Evolutionary conservation across 768 basidiomycete genomes (phyloP).

Genomic region (Phylloporus rhodoxanthus): DNA sequence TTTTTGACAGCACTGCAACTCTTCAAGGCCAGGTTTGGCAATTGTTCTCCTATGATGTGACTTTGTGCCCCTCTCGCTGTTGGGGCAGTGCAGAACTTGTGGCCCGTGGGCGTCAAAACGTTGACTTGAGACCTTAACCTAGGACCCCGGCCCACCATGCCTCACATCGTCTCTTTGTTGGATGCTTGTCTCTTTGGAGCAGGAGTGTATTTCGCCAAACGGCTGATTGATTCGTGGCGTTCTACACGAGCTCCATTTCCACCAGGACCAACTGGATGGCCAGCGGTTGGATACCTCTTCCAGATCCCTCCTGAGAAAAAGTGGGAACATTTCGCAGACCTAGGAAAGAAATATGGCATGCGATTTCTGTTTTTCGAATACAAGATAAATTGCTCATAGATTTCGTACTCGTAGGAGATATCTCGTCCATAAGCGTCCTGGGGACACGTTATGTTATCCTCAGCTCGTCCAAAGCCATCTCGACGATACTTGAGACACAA

Average conservation of each 20-base stretch:
- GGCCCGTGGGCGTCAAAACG: too few relatives aligned
- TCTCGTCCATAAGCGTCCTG: conserved; percentile 27
- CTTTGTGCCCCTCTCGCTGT: too few relatives aligned
- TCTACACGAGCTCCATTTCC: conserved; percentile 9
- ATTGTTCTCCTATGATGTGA: too few relatives aligned
- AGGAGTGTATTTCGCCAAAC: conserved; percentile 7
- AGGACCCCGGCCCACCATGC: conserved; percentile 4
- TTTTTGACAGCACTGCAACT: too few relatives aligned
- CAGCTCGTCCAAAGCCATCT: conserved; percentile 40
- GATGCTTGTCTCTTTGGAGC: conserved; percentile 14
- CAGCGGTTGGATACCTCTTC: conserved; percentile 47
- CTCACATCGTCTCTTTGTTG: background rate
- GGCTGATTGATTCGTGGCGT: background rate
- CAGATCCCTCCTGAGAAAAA: conserved; percentile 46
- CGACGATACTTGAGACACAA: conserved; percentile 48
- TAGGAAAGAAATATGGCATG: conserved; percentile 50
- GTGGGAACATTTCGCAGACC: conserved; percentile 49
- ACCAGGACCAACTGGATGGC: conserved; percentile 26
- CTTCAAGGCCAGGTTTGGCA: too few relatives aligned
- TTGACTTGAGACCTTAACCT: too few relatives aligned
- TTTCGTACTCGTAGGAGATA: conserved; percentile 21
- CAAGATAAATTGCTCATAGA: background rate
- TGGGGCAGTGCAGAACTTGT: too few relatives aligned
- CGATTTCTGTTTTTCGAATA: background rate
- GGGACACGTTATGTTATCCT: conserved; percentile 46